Evolutionary conservation across 306 rosid genomes (phyloP).

Genomic region (Malus domestica): ASM211411v1 NC_041800.1:19875733-19876232

Average conservation of each 20-base stretch:
- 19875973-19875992: neutral
- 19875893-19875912: neutral
- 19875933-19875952: neutral
- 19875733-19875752: neutral
- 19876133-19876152: neutral
- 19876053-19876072: neutral
- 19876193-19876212: neutral
- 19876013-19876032: neutral
- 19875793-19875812: neutral
- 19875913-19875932: neutral
- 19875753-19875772: neutral
- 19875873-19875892: no score
- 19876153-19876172: neutral
- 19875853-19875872: neutral
- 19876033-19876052: neutral
- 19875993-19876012: neutral
- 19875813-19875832: neutral
- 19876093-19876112: neutral
- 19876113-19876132: neutral
- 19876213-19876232: neutral
- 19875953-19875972: neutral
- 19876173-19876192: neutral
- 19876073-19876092: neutral
- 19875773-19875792: neutral
- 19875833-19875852: neutral